Conservation (phyloP, 2,329 filamentous ascomycete genomes). For the Fonsecaea nubica region DNA sequence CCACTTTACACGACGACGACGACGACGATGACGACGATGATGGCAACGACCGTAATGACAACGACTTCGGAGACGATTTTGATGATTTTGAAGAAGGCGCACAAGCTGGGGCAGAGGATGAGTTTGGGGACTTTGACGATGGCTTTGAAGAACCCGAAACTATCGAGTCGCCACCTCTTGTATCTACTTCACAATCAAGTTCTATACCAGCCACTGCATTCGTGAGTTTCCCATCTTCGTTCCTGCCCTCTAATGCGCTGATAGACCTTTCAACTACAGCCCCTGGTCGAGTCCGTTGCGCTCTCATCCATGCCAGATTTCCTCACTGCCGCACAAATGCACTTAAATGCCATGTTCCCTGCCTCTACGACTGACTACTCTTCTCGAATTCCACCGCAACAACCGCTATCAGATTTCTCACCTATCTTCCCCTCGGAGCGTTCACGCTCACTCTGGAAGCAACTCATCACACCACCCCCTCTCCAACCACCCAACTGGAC, state of each 20-base stretch:
- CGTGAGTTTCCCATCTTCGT: slow-evolving; percentile 39
- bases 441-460: slow-evolving; percentile 91
- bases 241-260: slow-evolving; percentile 32
- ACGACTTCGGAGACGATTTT: slow-evolving; percentile 71
- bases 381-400: slow-evolving; percentile 45
- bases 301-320: slow-evolving; percentile 56
- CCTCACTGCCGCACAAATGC: slow-evolving; percentile 46
- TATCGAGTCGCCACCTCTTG: slow-evolving; percentile 37
- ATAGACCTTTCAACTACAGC: slow-evolving; percentile 19
- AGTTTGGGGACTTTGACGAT: slow-evolving; percentile 71
- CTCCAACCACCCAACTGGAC: slow-evolving; percentile 98
- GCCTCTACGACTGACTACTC: slow-evolving; percentile 45
- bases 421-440: slow-evolving; percentile 82
- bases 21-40: slow-evolving; percentile 36
- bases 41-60: slow-evolving; percentile 48
- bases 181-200: slow-evolving; percentile 43
- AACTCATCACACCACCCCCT: slow-evolving; percentile 91
- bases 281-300: slow-evolving; percentile 60
- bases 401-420: slow-evolving; percentile 51
- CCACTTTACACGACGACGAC: slow-evolving; percentile 27
- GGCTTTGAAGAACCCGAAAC: slow-evolving; percentile 64
- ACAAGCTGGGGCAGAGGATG: slow-evolving; percentile 58
- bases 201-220: slow-evolving; percentile 31
- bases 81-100: slow-evolving; percentile 61
- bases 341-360: slow-evolving; percentile 55